Evolutionary conservation across 2,329 filamentous ascomycete species (phyloP).

Genomic region (Nemania sp.): DNA sequence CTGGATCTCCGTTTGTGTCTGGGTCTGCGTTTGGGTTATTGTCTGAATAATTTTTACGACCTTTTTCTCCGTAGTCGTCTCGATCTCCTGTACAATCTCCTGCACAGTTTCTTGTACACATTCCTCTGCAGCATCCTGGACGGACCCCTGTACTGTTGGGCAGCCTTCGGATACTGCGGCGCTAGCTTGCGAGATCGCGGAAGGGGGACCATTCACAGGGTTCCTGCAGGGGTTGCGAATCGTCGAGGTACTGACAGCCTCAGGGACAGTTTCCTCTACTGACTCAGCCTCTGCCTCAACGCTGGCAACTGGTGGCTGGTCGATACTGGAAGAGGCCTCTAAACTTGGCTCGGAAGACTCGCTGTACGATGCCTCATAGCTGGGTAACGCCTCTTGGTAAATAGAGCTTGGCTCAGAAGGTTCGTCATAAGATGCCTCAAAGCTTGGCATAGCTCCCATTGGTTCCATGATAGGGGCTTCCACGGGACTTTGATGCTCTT

Average conservation of each 20-base stretch:
- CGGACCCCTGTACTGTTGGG: background rate
- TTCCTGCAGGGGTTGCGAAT: conserved; percentile 43
- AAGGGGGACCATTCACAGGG: conserved; percentile 2
- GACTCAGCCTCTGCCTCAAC: conserved; percentile 3
- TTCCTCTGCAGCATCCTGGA: background rate
- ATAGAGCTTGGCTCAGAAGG: conserved; percentile 1
- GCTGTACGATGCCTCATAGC: conserved; percentile 12
- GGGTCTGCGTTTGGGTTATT: conserved; percentile 46
- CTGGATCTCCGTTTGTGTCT: conserved; percentile 48
- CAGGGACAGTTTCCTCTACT: conserved; percentile 3
- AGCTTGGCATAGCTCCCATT: conserved; percentile 12
- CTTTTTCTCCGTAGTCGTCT: conserved; percentile 40
- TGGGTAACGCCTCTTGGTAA: conserved; percentile 7
- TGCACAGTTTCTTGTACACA: conserved; percentile 17
- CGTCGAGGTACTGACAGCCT: conserved; percentile 34
- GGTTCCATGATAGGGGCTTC: conserved; percentile 25
- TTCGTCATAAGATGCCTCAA: background rate
- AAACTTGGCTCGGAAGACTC: conserved; percentile 4
- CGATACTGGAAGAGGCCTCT: conserved; percentile 4
- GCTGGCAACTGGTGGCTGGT: conserved; percentile 10
- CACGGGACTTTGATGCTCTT: conserved; percentile 26
- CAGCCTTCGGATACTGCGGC: background rate
- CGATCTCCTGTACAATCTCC: conserved; percentile 28
- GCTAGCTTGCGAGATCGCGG: background rate
- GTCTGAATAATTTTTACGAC: conserved; percentile 43